Evolutionary conservation across 2,329 filamentous ascomycete species (phyloP), one percentile per base, ranked within the genome.

Genomic region (Neoascochyta sp.): DNA sequence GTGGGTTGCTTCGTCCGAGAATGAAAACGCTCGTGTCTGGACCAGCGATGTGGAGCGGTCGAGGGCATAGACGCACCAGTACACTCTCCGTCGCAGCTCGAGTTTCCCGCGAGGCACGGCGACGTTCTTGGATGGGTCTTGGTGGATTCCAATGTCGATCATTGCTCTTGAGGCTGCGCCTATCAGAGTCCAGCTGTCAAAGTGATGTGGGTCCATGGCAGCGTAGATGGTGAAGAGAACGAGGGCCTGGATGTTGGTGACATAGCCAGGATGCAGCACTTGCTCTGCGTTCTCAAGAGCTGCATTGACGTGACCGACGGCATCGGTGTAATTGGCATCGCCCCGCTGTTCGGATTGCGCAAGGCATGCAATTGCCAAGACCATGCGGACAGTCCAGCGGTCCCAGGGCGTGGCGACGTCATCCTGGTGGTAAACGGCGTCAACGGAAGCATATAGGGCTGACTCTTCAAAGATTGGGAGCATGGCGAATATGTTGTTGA

Each of bases 101-200:
- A 95, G 67, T 24, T 80, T 77, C 3, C 76, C 68, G 45, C 80
- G 81, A 34, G 86, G 79, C 8, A 81, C 74, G 16, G 78, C 67
- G 10, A 83, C 74, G 40, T 83, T 80, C 34, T 76, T 73, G 1
- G 85, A 82, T 3, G 88, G 87, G 47, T 96, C 90, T 64, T 95
- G 90, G 61, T 96, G 92, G 35, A 93, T 80, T 6, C 92, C 92
- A 16, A 95, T 68, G 64, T 98, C 92, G 13, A 95, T 76, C 54
- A 90, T 80, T 5, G 88, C 86, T 35, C 90, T 79, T 22, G 86
- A 86, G 5, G 90, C 89, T 57, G 92, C 89, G 5, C 90, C 92
- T 33, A 95, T 85, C 40, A 95, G 66, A 43, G 92, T 89, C 89
- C 92, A 96, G 50, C 83, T 87, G 53, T 95, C 88, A 53, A 95